Conservation (phyloP, 345 rosid species). For the Barbarea vulgaris region DNA sequence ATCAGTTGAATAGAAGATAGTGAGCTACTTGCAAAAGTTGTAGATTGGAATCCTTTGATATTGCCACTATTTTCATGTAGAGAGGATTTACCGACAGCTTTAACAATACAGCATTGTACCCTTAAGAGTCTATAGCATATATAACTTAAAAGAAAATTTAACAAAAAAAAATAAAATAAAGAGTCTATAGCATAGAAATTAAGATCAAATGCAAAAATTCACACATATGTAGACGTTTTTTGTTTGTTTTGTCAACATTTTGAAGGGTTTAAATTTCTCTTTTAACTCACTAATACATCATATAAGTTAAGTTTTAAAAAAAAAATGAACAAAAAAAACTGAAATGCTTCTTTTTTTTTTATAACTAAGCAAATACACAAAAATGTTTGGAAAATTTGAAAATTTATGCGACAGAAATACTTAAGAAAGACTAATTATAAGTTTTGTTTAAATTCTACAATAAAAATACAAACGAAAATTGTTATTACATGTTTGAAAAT, state of each 20-base stretch:
- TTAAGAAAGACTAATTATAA: no score
- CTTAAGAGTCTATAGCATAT: neutral
- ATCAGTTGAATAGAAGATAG: neutral
- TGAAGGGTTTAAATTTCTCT: no score
- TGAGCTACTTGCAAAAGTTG: conserved; percentile 4
- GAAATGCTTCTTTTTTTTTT: no score
- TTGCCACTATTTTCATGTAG: neutral
- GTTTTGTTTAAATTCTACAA: neutral
- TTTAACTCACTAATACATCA: neutral
- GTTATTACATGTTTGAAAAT: neutral
- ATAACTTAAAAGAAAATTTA: no score
- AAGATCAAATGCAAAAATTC: neutral
- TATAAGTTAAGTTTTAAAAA: neutral
- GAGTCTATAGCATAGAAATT: neutral
- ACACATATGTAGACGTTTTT: neutral
- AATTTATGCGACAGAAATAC: no score
- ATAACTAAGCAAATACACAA: no score
- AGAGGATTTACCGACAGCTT: conserved; percentile 14
- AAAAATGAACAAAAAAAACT: no score
- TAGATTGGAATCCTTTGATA: neutral
- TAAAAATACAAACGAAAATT: no score
- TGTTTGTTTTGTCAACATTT: no score
- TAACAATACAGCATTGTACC: neutral
- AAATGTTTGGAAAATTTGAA: no score
- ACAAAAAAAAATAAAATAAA: no score